Conservation (phyloP, 2,329 filamentous ascomycete species). For the Chrysosporium keratinophilum region DNA sequence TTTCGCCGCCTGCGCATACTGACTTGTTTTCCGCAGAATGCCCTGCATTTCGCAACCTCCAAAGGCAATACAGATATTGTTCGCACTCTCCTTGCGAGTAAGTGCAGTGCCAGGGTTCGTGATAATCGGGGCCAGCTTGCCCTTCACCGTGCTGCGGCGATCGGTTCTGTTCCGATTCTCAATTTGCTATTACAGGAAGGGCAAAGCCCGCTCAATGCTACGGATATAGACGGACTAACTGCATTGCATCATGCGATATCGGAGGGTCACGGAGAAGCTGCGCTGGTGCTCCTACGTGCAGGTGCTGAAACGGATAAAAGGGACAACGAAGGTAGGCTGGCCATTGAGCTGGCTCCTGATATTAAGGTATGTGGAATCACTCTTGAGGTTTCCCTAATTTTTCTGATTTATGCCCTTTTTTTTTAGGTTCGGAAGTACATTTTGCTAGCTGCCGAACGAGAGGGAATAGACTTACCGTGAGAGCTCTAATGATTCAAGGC, state of each 20-base stretch:
- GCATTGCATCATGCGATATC: slow-evolving; percentile 67
- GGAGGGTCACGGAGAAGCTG: slow-evolving; percentile 63
- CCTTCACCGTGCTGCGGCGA: slow-evolving; percentile 81
- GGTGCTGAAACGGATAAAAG: slow-evolving; percentile 74
- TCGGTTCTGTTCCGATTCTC: slow-evolving; percentile 80
- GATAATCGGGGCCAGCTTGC: slow-evolving; percentile 84
- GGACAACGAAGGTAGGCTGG: slow-evolving; percentile 58
- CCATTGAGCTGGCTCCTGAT: slow-evolving; percentile 78
- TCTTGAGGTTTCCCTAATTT: background rate
- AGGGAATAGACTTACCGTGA: slow-evolving; percentile 59
- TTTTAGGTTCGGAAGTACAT: slow-evolving; percentile 64
- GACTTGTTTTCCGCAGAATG: slow-evolving; percentile 49
- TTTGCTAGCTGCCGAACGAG: slow-evolving; percentile 64
- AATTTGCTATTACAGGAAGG: slow-evolving; percentile 63
- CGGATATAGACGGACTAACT: slow-evolving; percentile 73
- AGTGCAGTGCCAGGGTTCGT: slow-evolving; percentile 67
- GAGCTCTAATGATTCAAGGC: background rate
- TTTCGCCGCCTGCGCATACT: background rate
- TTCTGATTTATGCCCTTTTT: background rate
- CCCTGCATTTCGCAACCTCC: slow-evolving; percentile 81
- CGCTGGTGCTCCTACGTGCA: slow-evolving; percentile 68
- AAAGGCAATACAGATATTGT: slow-evolving; percentile 80
- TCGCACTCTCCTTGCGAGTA: slow-evolving; percentile 61
- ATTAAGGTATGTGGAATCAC: slow-evolving; percentile 50
- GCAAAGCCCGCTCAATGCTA: slow-evolving; percentile 70